Conservation (phyloP, 805 yeast species). For the Teunomyces cretensis region DNA sequence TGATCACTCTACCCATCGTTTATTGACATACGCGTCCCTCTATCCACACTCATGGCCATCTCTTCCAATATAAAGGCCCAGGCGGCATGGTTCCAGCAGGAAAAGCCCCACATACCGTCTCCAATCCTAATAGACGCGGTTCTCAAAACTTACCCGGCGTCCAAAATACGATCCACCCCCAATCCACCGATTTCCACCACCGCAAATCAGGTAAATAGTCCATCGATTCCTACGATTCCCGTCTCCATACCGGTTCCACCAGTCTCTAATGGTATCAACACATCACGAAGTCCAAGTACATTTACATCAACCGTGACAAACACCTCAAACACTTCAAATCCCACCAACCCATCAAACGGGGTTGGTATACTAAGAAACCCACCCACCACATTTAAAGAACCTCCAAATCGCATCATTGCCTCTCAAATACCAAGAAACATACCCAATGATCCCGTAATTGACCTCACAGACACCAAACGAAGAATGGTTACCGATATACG, state of each 20-base stretch:
- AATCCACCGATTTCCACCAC: neutral
- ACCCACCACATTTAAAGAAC: neutral
- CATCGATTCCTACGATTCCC: neutral
- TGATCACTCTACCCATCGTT: neutral
- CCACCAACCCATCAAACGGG: neutral
- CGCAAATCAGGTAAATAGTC: neutral
- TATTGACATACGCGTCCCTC: slow-evolving; percentile 1
- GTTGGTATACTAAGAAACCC: neutral
- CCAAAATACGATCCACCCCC: neutral
- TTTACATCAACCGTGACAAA: neutral
- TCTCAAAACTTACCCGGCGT: slow-evolving; percentile 7
- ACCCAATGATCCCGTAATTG: neutral
- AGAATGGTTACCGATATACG: neutral
- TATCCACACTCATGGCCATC: slow-evolving; percentile 9
- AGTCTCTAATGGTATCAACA: neutral
- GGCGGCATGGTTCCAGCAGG: slow-evolving; percentile 12
- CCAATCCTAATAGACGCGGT: slow-evolving; percentile 6
- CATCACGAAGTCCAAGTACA: neutral
- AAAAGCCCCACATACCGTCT: slow-evolving; percentile 11
- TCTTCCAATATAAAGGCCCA: slow-evolving; percentile 13
- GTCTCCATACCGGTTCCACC: neutral
- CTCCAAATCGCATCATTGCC: neutral
- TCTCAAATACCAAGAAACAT: neutral
- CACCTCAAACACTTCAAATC: neutral
- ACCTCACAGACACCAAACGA: neutral